Evolutionary conservation across 192 early-diverging fungal genomes (phyloP).

Genomic region (Coemansia sp.): DNA sequence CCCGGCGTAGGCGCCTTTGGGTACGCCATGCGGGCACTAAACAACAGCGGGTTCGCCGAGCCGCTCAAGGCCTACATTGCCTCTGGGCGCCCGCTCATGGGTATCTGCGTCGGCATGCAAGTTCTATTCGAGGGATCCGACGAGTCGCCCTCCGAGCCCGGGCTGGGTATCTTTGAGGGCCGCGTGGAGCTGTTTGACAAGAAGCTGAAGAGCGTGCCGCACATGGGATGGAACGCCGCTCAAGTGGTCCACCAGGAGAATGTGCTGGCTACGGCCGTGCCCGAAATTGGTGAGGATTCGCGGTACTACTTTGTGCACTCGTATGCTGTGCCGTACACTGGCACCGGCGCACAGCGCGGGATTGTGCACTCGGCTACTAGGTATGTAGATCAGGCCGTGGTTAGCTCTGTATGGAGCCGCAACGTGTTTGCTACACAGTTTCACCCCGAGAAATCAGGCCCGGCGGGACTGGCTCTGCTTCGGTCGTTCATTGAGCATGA

Average conservation of each 20-base stretch:
- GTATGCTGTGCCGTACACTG: constrained; percentile 72
- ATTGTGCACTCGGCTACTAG: constrained; percentile 82
- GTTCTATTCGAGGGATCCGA: constrained; percentile 87
- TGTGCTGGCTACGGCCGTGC: constrained; percentile 1
- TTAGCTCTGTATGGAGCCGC: constrained; percentile 74
- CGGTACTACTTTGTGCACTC: constrained; percentile 99
- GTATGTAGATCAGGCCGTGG: constrained; percentile 85
- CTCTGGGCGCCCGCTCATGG: constrained; percentile 90
- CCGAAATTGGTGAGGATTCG: constrained; percentile 50
- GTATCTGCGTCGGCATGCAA: constrained; percentile 99
- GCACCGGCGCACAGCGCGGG: constrained; percentile 53
- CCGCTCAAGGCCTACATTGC: constrained; percentile 81
- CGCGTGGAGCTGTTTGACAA: constrained; percentile 65
- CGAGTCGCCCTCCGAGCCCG: constrained; percentile 75
- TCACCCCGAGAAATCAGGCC: constrained; percentile 98
- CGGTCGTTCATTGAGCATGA: constrained; percentile 72
- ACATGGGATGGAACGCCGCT: constrained; percentile 94
- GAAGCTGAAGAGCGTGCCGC: constrained; percentile 83
- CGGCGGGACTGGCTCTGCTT: constrained; percentile 79
- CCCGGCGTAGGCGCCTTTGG: constrained; percentile 99
- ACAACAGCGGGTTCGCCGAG: constrained; percentile 71
- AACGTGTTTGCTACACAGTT: constrained; percentile 98
- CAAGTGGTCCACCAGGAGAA: constrained; percentile 16
- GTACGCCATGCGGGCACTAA: constrained; percentile 78
- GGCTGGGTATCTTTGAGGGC: constrained; percentile 82